These are phyloP conservation scores for Helotiales sp. DNA, from an alignment of 2,329 filamentous ascomycete genomes.

Conservation along the genomic window DNA sequence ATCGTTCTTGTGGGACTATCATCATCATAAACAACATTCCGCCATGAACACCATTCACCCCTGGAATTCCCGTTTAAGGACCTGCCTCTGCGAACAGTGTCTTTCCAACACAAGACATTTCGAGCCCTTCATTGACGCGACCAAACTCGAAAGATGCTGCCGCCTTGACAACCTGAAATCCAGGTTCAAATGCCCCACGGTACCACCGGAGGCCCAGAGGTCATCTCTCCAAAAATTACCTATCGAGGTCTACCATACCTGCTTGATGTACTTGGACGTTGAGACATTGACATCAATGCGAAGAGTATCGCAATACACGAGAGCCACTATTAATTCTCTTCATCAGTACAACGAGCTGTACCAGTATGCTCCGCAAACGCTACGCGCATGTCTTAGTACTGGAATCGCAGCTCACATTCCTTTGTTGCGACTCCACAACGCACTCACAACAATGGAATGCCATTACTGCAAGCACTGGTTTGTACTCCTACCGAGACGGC, in stretches of 20 bases:
- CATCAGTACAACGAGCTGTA: constrained; percentile 16
- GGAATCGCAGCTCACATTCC: constrained; percentile 13
- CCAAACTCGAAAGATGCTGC: not conserved
- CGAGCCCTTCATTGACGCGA: constrained; percentile 8
- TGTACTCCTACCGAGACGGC: not conserved
- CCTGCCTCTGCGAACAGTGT: too few species aligned
- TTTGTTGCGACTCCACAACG: constrained; percentile 8
- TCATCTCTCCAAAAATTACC: constrained; percentile 7
- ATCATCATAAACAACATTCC: too few species aligned
- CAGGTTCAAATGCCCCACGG: not conserved
- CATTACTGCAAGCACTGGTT: constrained; percentile 14
- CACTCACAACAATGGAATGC: constrained; percentile 16
- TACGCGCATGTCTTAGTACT: constrained; percentile 16
- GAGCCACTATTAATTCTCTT: constrained; percentile 9
- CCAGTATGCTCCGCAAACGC: constrained; percentile 9
- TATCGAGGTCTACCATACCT: constrained; percentile 15
- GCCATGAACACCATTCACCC: too few species aligned
- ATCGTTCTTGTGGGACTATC: too few species aligned
- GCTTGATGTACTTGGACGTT: constrained; percentile 12
- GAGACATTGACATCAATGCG: constrained; percentile 10
- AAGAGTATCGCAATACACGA: constrained; percentile 14
- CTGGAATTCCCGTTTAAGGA: too few species aligned
- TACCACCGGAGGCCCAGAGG: not conserved
- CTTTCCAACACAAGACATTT: too few species aligned
- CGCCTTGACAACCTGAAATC: not conserved